A percentile compares a stretch with the other conserved stretches of the same genome.
Conservation (phyloP, 169 alveolate species). For the Fabrea salina region DNA sequence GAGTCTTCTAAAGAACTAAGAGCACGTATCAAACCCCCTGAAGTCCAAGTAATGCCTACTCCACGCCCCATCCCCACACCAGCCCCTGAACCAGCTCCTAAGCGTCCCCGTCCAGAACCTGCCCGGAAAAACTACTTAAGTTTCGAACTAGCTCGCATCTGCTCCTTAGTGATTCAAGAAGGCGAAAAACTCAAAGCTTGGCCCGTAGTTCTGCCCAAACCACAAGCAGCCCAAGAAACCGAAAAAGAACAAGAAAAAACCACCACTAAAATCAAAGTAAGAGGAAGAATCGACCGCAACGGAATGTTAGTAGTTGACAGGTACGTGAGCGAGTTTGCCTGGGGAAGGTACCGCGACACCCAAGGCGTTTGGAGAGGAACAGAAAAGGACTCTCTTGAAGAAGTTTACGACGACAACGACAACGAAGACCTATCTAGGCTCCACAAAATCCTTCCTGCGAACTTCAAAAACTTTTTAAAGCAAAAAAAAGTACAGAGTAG, state of each 20-base stretch:
- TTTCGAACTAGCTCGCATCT: background rate
- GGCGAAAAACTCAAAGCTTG: conserved; percentile 2
- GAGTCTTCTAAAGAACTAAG: conserved; percentile 15
- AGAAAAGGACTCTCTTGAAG: background rate
- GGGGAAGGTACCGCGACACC: conserved; percentile 15
- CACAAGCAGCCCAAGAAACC: background rate
- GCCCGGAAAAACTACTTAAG: background rate
- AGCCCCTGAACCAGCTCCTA: background rate
- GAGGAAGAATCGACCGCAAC: conserved; percentile 4
- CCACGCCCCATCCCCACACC: conserved; percentile 14
- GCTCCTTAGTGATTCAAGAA: conserved; percentile 5
- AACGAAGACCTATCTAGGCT: conserved; percentile 6
- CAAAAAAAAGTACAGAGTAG: background rate
- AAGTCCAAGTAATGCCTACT: background rate
- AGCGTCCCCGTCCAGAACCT: background rate
- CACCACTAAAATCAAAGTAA: background rate
- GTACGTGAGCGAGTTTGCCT: background rate
- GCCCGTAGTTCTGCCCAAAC: background rate
- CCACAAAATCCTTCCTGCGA: background rate
- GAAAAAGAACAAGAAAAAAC: background rate
- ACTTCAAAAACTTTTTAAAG: background rate
- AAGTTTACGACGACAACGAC: conserved; percentile 7
- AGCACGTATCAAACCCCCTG: background rate
- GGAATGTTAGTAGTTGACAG: background rate
- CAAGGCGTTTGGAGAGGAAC: background rate